Evolutionary conservation across 2,329 filamentous ascomycete species (phyloP), one percentile per base, ranked within the genome.

Genomic region (Penicillium sumatraense): DNA sequence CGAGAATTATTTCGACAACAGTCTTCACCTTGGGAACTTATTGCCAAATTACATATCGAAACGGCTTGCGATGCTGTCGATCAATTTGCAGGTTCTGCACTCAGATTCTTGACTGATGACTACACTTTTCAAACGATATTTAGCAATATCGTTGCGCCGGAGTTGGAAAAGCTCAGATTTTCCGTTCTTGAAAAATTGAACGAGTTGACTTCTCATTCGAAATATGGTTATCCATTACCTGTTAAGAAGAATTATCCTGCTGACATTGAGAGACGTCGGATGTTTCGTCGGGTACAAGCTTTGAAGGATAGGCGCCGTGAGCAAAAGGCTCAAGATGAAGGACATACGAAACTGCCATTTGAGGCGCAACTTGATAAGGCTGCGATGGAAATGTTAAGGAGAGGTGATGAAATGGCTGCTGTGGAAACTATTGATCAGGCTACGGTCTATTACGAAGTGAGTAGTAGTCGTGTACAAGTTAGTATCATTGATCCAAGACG

Each of bases 401-500:
- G 27, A 8, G 41, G 9, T 14, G 24, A 51, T 29, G 35, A 69
- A 69, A 78, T 77, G 48, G 75, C 71, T 0, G 75, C 71, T 0
- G 69, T 75, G 0, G 72, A 72, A 1, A 68, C 79, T 1, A 72
- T 82, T 40, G 75, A 82, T 42, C 81, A 54, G 42, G 59, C 54
- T 47, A 49, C 56, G 7, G 38, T 60, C 1, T 65, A 68, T 16
- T 70, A 67, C 36, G 58, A 65, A 8, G 63, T 65, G 14, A 61
- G 61, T 49, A 21, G n/a, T n/a, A n/a, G n/a, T n/a, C n/a, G n/a
- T n/a, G n/a, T n/a, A n/a, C n/a, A n/a, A n/a, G n/a, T n/a, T n/a
- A n/a, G n/a, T n/a, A n/a, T n/a, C n/a, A 2, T 14, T 20, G 26
- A 24, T 16, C 35, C 2, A 7, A 18, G 26, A 24, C 8, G 20